Base-by-base conservation (phyloP, 176 grass and related monocot genomes). In the Miscanthus lutarioriparius region DNA sequence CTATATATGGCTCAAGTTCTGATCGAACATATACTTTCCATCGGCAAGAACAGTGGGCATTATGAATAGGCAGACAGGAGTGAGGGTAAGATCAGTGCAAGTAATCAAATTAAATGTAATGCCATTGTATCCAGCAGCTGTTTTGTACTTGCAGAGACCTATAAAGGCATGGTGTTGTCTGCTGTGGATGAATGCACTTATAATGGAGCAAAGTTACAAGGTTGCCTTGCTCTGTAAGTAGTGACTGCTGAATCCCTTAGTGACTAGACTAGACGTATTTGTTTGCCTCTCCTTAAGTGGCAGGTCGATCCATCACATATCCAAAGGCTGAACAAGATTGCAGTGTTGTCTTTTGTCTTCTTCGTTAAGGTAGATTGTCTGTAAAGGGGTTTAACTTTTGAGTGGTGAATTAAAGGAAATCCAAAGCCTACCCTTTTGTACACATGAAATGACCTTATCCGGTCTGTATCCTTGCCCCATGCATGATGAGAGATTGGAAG, bases 401-500 rank as follows among this genome's bases (percentile, higher is more conserved):
- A 28, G 25, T 39, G 47, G 28, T 56, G 22, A 70, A 30, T 38
- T 47, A 54, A 53, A 38, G n/a, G 65, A 56, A 76, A 54, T 36
- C 22, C n/a, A 16, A 25, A 74, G 45, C 49, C 63, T 70, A 32
- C 45, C 22, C 37, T 75, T 70, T 62, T 64, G 17, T 64, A 23
- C 32, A 44, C 30, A 6, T 70, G 69, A 77, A 63, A 56, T 5
- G 6, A 9, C 39, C 76, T 77, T 37, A 35, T 77, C 45, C 36
- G 27, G 63, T 61, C 23, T 83, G 66, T 66, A 36, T 39, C 43
- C 56, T 48, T 86, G 66, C 56, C 33, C 32, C 68, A 64, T 66
- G 68, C 40, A 80, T 64, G 26, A 36, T 82, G 79, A 43, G 59
- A 80, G 48, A 49, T 77, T 37, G 73, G 40, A 64, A 41, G 83